These are phyloP conservation scores for Zygoascus flipseniorum DNA, from an alignment of 805 yeast species.

Conservation along the genomic window DNA sequence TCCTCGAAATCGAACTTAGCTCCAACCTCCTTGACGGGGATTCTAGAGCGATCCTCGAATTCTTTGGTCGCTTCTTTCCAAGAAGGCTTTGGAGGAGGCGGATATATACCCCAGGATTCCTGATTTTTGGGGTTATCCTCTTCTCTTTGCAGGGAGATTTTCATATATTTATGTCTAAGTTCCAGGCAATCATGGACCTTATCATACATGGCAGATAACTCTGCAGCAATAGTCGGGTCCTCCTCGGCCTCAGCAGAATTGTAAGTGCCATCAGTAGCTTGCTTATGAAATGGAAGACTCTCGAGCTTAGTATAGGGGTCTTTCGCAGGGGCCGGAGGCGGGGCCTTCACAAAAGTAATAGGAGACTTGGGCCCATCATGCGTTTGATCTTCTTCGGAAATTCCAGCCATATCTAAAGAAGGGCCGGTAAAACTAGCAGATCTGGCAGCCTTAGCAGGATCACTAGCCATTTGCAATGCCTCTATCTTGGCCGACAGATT, in stretches of 20 bases:
- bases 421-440: slow-evolving; percentile 1
- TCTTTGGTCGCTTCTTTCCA: slow-evolving; percentile 57
- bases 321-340: not conserved
- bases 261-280: slow-evolving; percentile 22
- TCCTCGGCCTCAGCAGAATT: slow-evolving; percentile 17
- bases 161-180: slow-evolving; percentile 68
- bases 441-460: slow-evolving; percentile 1
- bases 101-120: slow-evolving; percentile 71
- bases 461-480: slow-evolving; percentile 29
- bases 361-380: slow-evolving; percentile 2
- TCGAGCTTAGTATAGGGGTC: not conserved
- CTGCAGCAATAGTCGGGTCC: slow-evolving; percentile 27
- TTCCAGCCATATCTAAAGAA: not conserved
- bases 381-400: not conserved
- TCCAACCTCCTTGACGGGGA: slow-evolving; percentile 30
- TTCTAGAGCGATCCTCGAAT: slow-evolving; percentile 26
- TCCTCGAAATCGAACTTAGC: slow-evolving; percentile 51
- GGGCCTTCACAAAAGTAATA: slow-evolving; percentile 1
- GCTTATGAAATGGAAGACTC: slow-evolving; percentile 11
- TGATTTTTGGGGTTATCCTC: slow-evolving; percentile 77
- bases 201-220: slow-evolving; percentile 29
- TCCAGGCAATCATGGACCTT: slow-evolving; percentile 47
- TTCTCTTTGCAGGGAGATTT: slow-evolving; percentile 61
- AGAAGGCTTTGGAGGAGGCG: slow-evolving; percentile 89
- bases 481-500: slow-evolving; percentile 61